These are phyloP conservation scores for Phytophthora hibernalis DNA, from an alignment of 352 stramenopile species.

Conservation along the genomic window DNA sequence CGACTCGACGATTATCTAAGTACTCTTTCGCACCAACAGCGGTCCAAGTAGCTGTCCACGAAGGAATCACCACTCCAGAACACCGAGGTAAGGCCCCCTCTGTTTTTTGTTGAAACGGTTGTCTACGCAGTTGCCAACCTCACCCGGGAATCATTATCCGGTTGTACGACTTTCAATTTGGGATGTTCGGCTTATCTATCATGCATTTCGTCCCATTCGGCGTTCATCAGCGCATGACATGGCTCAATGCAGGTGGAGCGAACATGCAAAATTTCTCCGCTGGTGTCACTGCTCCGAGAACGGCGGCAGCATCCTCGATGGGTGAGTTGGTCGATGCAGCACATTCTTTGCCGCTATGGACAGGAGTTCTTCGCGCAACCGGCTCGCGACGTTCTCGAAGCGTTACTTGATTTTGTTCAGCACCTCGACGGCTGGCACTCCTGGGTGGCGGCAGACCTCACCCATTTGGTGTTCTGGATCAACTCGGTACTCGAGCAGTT, in stretches of 20 bases:
- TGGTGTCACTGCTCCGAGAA: conserved; percentile 2
- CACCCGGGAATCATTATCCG: conserved; percentile 19
- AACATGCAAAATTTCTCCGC: conserved; percentile 20
- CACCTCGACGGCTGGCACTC: conserved; percentile 19
- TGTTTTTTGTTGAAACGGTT: conserved; percentile 13
- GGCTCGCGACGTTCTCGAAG: conserved; percentile 16
- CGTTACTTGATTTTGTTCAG: conserved; percentile 24
- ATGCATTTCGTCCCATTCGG: conserved; percentile 22
- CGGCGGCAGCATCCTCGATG: conserved; percentile 3
- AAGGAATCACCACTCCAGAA: conserved; percentile 6
- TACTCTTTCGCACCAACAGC: background rate
- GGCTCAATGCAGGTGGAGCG: conserved; percentile 5
- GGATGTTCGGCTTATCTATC: conserved; percentile 16
- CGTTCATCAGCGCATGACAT: conserved; percentile 1
- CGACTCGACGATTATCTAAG: conserved; percentile 6
- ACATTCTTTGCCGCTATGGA: conserved; percentile 12
- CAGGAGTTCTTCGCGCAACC: conserved; percentile 13
- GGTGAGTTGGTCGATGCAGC: conserved; percentile 13
- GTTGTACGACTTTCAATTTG: conserved; percentile 28
- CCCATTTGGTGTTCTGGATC: conserved; percentile 22
- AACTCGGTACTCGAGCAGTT: conserved; percentile 25
- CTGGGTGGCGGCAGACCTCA: conserved; percentile 12
- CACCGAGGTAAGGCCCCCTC: conserved; percentile 15
- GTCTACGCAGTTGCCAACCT: conserved; percentile 2
- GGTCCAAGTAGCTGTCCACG: background rate